These are phyloP conservation scores for Hippophae tibetana DNA, from an alignment of 306 rosid genomes.

Conservation along the genomic window DNA sequence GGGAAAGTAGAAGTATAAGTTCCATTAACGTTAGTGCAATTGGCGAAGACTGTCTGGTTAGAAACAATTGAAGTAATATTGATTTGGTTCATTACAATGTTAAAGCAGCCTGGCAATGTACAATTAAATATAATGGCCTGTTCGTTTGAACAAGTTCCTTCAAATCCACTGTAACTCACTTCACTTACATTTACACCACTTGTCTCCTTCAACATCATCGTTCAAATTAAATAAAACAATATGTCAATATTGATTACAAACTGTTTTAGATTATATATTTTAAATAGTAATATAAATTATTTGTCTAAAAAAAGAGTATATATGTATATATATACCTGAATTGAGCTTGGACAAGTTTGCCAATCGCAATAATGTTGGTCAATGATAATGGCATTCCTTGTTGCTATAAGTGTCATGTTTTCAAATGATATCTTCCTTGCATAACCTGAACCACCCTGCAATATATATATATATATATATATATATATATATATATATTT, in stretches of 20 bases:
- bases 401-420: neutral
- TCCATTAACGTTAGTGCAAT: neutral
- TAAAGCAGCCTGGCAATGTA: neutral
- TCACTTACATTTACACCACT: constrained; percentile 1
- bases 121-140: neutral
- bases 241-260: neutral
- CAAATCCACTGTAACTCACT: neutral
- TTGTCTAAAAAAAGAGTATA: neutral
- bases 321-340: neutral
- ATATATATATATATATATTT: neutral
- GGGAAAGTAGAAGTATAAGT: neutral
- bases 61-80: neutral
- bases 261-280: no score
- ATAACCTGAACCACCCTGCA: constrained; percentile 4
- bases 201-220: neutral
- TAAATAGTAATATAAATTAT: no score
- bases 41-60: neutral
- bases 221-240: neutral
- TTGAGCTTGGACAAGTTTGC: neutral
- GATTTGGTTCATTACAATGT: neutral
- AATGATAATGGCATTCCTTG: constrained; percentile 1
- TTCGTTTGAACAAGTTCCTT: neutral
- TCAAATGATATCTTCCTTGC: neutral
- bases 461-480: neutral
- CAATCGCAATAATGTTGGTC: neutral